A percentile compares a stretch with the other conserved stretches of the same genome.
These are phyloP conservation scores for Wickerhamiella brachini DNA, from an alignment of 805 yeast species.

Conservation along the genomic window DNA sequence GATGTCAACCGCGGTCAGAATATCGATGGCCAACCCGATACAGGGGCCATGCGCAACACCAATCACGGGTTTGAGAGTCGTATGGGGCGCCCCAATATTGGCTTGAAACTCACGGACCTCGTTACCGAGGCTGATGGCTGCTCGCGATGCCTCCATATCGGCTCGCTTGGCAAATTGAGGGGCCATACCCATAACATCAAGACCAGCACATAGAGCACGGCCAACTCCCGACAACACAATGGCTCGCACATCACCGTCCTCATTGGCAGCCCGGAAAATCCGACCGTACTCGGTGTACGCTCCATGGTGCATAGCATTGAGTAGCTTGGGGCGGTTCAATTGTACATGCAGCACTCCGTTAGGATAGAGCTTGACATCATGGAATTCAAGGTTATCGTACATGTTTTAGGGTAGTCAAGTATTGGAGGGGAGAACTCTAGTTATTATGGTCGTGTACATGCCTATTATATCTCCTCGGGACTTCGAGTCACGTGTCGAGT, in stretches of 20 bases:
- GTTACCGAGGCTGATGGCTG: constrained; percentile 22
- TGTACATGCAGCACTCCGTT: constrained; percentile 42
- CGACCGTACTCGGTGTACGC: constrained; percentile 45
- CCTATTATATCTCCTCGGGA: background rate
- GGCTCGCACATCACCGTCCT: constrained; percentile 33
- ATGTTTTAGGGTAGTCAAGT: background rate
- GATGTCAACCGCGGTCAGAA: constrained; percentile 43
- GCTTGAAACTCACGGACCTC: constrained; percentile 46
- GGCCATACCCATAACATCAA: constrained; percentile 34
- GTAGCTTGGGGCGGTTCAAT: constrained; percentile 43
- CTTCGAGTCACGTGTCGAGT: background rate
- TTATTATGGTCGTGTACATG: too few species aligned
- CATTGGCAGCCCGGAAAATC: constrained; percentile 34
- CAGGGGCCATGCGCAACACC: constrained; percentile 50
- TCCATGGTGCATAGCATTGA: constrained; percentile 43
- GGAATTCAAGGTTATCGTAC: constrained; percentile 19
- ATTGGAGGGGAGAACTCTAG: too few species aligned
- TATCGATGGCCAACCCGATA: constrained; percentile 57
- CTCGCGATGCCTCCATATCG: constrained; percentile 18
- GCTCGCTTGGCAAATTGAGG: constrained; percentile 8
- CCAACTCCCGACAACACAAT: constrained; percentile 47
- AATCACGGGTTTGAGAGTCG: constrained; percentile 38
- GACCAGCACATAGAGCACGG: constrained; percentile 48
- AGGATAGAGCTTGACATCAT: constrained; percentile 37
- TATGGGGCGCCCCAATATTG: constrained; percentile 27